Evolutionary conservation across 106 monocot species (phyloP).

Genomic region (Agapanthus africanus): DNA sequence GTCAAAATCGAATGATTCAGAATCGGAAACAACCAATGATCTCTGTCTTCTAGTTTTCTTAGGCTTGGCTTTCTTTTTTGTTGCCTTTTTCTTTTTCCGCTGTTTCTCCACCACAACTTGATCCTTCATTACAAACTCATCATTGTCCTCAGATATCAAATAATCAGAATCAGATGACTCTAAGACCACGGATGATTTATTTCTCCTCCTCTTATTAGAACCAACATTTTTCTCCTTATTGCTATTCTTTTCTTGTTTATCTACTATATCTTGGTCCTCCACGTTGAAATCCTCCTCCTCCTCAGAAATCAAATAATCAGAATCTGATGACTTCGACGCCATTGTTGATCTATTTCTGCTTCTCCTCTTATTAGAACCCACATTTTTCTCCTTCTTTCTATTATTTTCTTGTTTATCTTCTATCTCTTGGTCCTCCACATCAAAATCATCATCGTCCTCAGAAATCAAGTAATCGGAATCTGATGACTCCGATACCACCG

Average conservation of each 20-base stretch:
- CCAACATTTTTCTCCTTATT: constrained; percentile 11
- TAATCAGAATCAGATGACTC: constrained; percentile 45
- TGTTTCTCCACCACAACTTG: neutral
- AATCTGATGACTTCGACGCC: constrained; percentile 48
- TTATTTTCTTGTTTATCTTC: constrained; percentile 4
- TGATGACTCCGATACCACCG: too few relatives aligned
- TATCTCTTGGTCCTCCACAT: constrained; percentile 1
- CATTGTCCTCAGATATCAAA: constrained; percentile 33
- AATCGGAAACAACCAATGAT: constrained; percentile 38
- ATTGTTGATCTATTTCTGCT: too few relatives aligned
- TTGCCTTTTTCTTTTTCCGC: constrained; percentile 8
- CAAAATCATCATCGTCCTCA: constrained; percentile 7
- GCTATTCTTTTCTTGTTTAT: neutral
- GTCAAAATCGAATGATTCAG: constrained; percentile 26
- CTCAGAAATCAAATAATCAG: constrained; percentile 39
- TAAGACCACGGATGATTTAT: constrained; percentile 1
- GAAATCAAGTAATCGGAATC: constrained; percentile 55
- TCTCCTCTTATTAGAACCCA: too few relatives aligned
- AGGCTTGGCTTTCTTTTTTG: neutral
- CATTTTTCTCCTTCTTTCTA: constrained; percentile 2
- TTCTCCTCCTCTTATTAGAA: neutral
- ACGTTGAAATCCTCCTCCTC: neutral
- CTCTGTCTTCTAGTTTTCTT: constrained; percentile 21
- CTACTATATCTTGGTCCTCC: neutral
- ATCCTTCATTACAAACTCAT: too few relatives aligned